These are phyloP conservation scores for Penicillium macrosclerotiorum DNA, from an alignment of 495 filamentous ascomycete species.

Conservation along the genomic window DNA sequence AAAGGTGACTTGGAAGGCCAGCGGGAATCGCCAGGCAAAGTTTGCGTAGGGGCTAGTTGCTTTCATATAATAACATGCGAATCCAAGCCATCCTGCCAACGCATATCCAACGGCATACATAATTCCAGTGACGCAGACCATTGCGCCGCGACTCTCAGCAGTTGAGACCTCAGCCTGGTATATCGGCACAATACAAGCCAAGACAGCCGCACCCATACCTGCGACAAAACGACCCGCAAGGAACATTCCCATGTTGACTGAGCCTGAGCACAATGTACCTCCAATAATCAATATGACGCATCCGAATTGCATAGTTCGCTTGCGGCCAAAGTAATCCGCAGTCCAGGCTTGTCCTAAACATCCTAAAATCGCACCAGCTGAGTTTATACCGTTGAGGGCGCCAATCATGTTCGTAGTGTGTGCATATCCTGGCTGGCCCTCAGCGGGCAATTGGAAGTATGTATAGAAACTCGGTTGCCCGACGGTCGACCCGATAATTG, in stretches of 20 bases:
- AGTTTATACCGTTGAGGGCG: constrained; percentile 41
- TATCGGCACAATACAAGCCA: constrained; percentile 36
- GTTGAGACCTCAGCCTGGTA: constrained; percentile 41
- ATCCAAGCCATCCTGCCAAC: constrained; percentile 33
- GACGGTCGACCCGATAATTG: constrained; percentile 45
- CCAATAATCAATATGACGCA: constrained; percentile 29
- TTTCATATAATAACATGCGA: constrained; percentile 25
- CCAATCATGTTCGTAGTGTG: constrained; percentile 39
- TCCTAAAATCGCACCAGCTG: constrained; percentile 33
- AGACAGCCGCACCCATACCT: constrained; percentile 33
- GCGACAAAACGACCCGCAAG: constrained; percentile 35
- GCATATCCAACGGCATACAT: constrained; percentile 32
- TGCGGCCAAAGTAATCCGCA: constrained; percentile 30
- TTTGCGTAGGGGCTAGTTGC: constrained; percentile 9
- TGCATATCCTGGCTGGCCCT: constrained; percentile 31
- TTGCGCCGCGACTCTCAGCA: constrained; percentile 31
- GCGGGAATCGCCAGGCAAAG: constrained; percentile 35
- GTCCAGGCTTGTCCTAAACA: constrained; percentile 23
- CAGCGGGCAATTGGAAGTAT: constrained; percentile 30
- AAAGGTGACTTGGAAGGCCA: constrained; percentile 31
- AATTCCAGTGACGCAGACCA: constrained; percentile 33
- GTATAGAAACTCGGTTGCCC: constrained; percentile 43
- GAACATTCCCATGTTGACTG: constrained; percentile 41
- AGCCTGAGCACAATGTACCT: constrained; percentile 34
- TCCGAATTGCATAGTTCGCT: constrained; percentile 32